phyloP scores from a whole-genome alignment of 257 asterid species.

The Nicotiana benthamiana region DNA sequence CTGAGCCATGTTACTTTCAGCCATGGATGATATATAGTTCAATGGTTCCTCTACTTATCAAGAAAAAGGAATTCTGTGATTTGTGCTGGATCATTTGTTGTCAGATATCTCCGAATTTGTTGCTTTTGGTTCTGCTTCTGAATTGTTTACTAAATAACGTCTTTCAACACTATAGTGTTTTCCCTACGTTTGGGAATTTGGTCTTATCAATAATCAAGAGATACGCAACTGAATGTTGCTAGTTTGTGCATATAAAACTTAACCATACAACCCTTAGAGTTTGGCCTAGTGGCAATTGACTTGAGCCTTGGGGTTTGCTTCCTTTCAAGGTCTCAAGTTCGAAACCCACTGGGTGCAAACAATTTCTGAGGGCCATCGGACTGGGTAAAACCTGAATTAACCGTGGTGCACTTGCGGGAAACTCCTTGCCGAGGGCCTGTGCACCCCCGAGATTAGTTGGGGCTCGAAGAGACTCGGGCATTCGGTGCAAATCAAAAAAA shows the following conservation, averaged over 20 bases:
- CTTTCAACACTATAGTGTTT: background rate
- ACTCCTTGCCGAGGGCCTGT: too few species aligned
- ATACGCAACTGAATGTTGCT: conserved; percentile 1
- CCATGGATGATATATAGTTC: background rate
- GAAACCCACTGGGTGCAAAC: too few species aligned
- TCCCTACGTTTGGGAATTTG: background rate
- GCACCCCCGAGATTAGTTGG: too few species aligned
- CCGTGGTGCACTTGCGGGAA: too few species aligned
- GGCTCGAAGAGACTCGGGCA: too few species aligned
- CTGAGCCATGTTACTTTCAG: background rate
- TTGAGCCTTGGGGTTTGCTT: too few species aligned
- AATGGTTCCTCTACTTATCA: background rate
- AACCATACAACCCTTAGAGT: too few species aligned
- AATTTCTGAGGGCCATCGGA: too few species aligned
- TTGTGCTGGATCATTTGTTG: background rate
- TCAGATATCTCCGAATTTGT: background rate
- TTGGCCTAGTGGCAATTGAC: too few species aligned
- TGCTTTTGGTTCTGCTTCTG: background rate
- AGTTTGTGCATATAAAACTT: background rate
- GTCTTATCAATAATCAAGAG: background rate
- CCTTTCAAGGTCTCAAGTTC: too few species aligned
- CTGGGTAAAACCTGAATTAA: too few species aligned
- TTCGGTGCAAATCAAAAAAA: too few species aligned
- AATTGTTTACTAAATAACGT: background rate
- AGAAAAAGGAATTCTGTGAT: background rate